Conservation (phyloP, 208 protist species). For the Acanthamoeba lugdunensis region DNA sequence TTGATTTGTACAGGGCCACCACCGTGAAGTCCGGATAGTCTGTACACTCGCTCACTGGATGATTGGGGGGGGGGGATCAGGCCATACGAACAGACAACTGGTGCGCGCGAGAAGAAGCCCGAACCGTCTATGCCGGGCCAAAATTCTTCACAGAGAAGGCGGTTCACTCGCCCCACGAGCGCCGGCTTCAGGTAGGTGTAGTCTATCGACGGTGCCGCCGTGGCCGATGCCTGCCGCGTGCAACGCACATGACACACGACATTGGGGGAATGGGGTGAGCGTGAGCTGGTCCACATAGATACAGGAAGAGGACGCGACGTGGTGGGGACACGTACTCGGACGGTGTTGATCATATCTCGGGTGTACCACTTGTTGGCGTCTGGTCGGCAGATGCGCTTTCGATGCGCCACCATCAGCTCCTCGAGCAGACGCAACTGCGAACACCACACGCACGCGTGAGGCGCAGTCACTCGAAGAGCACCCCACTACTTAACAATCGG, state of each 20-base stretch:
- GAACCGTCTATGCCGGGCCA: constrained; percentile 83
- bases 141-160: constrained; percentile 75
- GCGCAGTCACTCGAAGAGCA: neutral
- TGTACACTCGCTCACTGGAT: constrained; percentile 79
- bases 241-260: neutral
- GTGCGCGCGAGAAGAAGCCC: neutral
- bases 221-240: neutral
- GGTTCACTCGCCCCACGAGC: constrained; percentile 73
- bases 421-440: neutral
- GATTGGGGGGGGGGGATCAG: neutral
- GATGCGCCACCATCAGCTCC: constrained; percentile 15
- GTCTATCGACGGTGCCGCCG: constrained; percentile 76
- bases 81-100: neutral
- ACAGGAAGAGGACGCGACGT: neutral
- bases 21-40: constrained; percentile 84
- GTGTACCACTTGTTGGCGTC: neutral
- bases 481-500: neutral
- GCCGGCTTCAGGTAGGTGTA: constrained; percentile 79
- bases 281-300: neutral
- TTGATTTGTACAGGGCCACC: constrained; percentile 75
- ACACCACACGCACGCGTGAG: neutral
- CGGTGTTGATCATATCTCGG: constrained; percentile 21
- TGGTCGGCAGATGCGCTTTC: neutral
- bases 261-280: neutral
- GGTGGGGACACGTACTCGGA: neutral